phyloP scores from a whole-genome alignment of 345 rosid species.

The Diplotaxis tenuifolia region DNA sequence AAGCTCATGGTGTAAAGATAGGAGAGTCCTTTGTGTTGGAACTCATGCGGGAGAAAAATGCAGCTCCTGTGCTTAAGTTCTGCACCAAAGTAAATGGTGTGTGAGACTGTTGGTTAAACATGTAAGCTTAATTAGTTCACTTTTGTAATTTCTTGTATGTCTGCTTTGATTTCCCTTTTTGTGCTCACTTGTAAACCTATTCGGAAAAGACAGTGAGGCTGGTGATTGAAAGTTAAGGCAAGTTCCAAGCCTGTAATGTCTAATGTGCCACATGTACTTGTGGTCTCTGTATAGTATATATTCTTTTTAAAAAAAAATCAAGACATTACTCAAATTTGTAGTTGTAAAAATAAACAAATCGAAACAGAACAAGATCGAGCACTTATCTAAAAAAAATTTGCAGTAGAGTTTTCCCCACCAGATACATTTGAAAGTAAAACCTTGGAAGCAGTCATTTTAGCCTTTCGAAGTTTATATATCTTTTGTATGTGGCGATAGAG shows the following conservation, averaged over 20 bases:
- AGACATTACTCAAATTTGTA: no score
- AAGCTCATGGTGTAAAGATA: constrained; percentile 16
- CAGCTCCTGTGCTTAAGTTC: constrained; percentile 22
- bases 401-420: no score
- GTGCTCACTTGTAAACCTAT: no score
- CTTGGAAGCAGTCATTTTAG: no score
- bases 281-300: neutral
- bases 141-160: neutral
- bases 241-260: neutral
- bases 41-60: constrained; percentile 8
- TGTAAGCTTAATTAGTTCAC: constrained; percentile 4
- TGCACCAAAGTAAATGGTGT: neutral
- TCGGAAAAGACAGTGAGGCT: neutral
- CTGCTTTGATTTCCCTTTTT: no score
- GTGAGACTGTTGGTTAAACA: neutral
- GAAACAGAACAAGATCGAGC: no score
- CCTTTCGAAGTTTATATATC: no score
- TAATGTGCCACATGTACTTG: neutral
- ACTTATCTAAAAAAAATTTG: no score
- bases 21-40: constrained; percentile 25
- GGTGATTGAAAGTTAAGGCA: neutral
- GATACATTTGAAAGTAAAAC: no score
- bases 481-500: neutral
- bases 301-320: no score
- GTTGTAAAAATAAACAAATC: no score